Evolutionary conservation across 257 asterid genomes (phyloP).

Genomic region (Forsythia viridissima): DNA sequence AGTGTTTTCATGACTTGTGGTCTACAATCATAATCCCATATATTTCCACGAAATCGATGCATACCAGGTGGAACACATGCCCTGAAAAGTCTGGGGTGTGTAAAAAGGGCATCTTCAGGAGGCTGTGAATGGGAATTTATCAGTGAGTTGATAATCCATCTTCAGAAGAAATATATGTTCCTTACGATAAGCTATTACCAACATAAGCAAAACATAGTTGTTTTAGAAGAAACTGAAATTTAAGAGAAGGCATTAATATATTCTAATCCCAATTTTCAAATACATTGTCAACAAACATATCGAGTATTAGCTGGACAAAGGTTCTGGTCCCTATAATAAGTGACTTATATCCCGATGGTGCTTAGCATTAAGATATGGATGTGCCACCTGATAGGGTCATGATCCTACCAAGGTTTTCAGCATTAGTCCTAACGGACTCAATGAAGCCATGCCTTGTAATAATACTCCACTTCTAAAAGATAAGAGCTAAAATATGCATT

Average conservation of each 20-base stretch:
- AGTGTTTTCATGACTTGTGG: conserved; percentile 83
- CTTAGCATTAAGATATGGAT: too few species aligned
- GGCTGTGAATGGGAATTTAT: conserved; percentile 39
- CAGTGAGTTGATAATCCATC: background rate
- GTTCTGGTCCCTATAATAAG: too few species aligned
- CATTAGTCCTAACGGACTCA: too few species aligned
- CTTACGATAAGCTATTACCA: background rate
- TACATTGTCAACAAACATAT: too few species aligned
- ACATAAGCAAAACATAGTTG: background rate
- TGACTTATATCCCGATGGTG: too few species aligned
- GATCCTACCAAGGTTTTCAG: too few species aligned
- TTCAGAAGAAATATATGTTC: background rate
- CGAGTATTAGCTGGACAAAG: too few species aligned
- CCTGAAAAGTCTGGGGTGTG: conserved; percentile 93
- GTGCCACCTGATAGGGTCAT: too few species aligned
- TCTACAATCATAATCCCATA: conserved; percentile 88
- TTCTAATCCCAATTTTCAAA: background rate
- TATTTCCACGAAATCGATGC: conserved; percentile 96
- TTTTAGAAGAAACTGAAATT: background rate
- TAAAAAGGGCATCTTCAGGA: conserved; percentile 93
- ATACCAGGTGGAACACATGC: conserved; percentile 99
- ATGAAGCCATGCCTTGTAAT: too few species aligned
- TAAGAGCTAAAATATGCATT: too few species aligned
- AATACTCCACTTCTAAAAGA: too few species aligned
- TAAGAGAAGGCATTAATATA: background rate